Percentiles rank a stretch among this genome's conserved stretches.
Conservation (phyloP, 129 eudicot genomes). For the Lactuca sativa region DNA sequence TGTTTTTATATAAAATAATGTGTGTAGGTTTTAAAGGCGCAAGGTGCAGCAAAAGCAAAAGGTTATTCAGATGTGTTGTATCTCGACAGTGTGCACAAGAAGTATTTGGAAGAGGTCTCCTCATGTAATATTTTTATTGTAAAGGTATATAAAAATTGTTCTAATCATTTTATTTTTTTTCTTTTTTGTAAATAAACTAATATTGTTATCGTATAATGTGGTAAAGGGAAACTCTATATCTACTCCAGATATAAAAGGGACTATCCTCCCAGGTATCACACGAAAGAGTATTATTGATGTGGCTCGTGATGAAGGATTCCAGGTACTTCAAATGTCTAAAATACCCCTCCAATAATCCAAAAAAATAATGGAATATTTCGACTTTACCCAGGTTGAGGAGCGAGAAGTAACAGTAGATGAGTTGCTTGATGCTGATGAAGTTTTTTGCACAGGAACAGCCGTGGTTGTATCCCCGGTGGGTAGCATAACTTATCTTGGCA, state of each 20-base stretch:
- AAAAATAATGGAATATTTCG: slow-evolving; percentile 3
- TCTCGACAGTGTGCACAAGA: slow-evolving; percentile 74
- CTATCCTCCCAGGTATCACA: slow-evolving; percentile 96
- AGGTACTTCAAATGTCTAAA: slow-evolving; percentile 49
- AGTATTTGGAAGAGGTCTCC: slow-evolving; percentile 92
- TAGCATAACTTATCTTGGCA: slow-evolving; percentile 71
- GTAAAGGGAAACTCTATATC: slow-evolving; percentile 75
- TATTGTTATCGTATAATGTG: slow-evolving; percentile 13
- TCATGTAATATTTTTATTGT: slow-evolving; percentile 89
- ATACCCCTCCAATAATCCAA: slow-evolving; percentile 5
- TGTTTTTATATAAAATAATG: not conserved
- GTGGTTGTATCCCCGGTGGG: slow-evolving; percentile 88
- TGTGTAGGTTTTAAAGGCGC: slow-evolving; percentile 79
- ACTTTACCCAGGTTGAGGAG: slow-evolving; percentile 54
- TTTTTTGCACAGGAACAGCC: slow-evolving; percentile 88
- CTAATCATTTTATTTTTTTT: not conserved
- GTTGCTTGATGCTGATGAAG: slow-evolving; percentile 89
- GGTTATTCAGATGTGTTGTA: slow-evolving; percentile 93
- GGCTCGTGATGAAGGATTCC: slow-evolving; percentile 73
- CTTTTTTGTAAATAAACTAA: slow-evolving; percentile 13
- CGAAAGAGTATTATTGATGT: slow-evolving; percentile 91
- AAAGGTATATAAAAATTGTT: slow-evolving; percentile 52
- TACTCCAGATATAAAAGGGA: slow-evolving; percentile 86
- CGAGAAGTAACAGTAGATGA: slow-evolving; percentile 62
- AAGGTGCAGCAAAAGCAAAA: slow-evolving; percentile 80